Percentiles rank a stretch among this genome's conserved stretches.
phyloP scores from a whole-genome alignment of 106 monocot genomes.

The Allium sativum region DNA sequence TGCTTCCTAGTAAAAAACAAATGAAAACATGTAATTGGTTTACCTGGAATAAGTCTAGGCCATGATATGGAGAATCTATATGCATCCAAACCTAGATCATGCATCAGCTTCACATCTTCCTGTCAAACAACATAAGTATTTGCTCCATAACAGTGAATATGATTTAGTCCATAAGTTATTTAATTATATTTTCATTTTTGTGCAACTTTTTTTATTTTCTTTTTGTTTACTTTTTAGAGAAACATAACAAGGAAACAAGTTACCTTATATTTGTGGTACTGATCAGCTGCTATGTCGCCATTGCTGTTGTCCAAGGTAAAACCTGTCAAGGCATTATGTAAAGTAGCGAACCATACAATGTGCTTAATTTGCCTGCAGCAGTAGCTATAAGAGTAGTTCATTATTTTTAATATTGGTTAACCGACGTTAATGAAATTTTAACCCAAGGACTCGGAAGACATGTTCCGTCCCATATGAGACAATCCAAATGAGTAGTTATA shows the following conservation, averaged over 20 bases:
- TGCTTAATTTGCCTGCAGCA: too few species aligned
- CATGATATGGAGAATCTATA: conserved; percentile 50
- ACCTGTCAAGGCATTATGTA: conserved; percentile 13
- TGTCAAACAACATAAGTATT: conserved; percentile 1
- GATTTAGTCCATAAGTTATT: too few species aligned
- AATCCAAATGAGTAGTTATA: neutral
- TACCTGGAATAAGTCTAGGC: conserved; percentile 40
- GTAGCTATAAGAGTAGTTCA: too few species aligned
- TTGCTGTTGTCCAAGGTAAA: conserved; percentile 14
- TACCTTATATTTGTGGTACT: conserved; percentile 61
- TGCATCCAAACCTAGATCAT: conserved; percentile 30
- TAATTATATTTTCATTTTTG: too few species aligned
- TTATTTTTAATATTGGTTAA: too few species aligned
- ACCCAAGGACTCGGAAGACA: too few species aligned
- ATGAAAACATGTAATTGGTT: neutral
- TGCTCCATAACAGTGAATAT: too few species aligned
- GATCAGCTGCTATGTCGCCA: conserved; percentile 37
- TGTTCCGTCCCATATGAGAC: too few species aligned
- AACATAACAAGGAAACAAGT: neutral
- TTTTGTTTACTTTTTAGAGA: too few species aligned
- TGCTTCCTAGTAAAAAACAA: neutral
- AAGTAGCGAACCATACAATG: too few species aligned
- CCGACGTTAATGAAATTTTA: too few species aligned
- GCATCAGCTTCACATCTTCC: conserved; percentile 46
- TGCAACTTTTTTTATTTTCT: neutral